A percentile compares a stretch with the other conserved stretches of the same genome.
phyloP scores from a whole-genome alignment of 306 rosid genomes.

The Lathyrus oleraceus region DNA sequence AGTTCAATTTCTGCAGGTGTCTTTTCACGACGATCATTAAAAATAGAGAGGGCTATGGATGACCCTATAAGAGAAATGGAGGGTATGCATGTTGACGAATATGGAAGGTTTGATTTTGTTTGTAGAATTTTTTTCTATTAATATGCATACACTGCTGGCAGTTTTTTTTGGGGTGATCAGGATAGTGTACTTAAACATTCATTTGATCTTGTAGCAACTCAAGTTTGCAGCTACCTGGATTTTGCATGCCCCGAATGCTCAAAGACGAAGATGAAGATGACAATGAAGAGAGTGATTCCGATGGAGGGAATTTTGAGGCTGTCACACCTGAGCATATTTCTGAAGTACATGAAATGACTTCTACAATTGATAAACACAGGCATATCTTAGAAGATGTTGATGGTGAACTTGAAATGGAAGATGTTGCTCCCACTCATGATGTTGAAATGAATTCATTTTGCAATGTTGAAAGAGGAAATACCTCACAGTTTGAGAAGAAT shows the following conservation, averaged over 20 bases:
- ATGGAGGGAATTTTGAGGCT: slow-evolving; percentile 89
- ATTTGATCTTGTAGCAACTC: slow-evolving; percentile 71
- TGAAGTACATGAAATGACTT: slow-evolving; percentile 49
- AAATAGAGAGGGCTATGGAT: slow-evolving; percentile 87
- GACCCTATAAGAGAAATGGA: slow-evolving; percentile 98
- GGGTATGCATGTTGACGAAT: slow-evolving; percentile 99
- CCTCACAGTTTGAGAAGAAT: slow-evolving; percentile 48
- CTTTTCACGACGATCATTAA: slow-evolving; percentile 66
- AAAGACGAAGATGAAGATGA: slow-evolving; percentile 87
- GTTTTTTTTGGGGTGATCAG: not conserved
- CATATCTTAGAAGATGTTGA: slow-evolving; percentile 96
- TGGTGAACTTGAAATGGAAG: slow-evolving; percentile 99
- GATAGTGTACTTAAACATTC: slow-evolving; percentile 19
- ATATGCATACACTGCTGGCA: not conserved
- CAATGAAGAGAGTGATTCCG: slow-evolving; percentile 90
- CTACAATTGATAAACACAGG: slow-evolving; percentile 64
- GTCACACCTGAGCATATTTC: slow-evolving; percentile 88
- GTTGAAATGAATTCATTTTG: slow-evolving; percentile 52
- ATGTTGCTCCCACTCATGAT: slow-evolving; percentile 84
- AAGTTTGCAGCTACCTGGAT: slow-evolving; percentile 91
- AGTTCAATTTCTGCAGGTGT: slow-evolving; percentile 63
- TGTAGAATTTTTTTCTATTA: slow-evolving; percentile 1
- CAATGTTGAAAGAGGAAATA: slow-evolving; percentile 44
- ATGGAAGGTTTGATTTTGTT: slow-evolving; percentile 84
- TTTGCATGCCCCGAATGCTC: slow-evolving; percentile 86